Conservation (phyloP, 2,329 filamentous ascomycete species). For the Lachnellula subtilissima region DNA sequence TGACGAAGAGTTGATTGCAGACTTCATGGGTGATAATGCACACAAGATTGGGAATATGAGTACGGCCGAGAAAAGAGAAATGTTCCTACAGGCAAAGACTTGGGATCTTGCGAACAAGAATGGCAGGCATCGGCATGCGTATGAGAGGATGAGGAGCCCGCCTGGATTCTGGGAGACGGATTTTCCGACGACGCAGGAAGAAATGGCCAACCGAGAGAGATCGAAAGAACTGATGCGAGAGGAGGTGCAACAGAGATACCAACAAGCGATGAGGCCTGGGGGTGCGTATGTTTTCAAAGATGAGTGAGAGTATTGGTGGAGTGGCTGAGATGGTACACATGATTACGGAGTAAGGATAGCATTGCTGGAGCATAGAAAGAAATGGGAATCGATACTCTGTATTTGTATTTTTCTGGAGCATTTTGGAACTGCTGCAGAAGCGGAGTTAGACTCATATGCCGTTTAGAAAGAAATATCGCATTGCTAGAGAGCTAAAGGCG, state of each 20-base stretch:
- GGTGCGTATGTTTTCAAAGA: slow-evolving; percentile 81
- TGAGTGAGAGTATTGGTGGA: slow-evolving; percentile 40
- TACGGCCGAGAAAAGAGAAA: slow-evolving; percentile 54
- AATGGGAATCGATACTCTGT: neutral
- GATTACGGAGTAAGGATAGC: neutral
- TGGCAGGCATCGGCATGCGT: slow-evolving; percentile 73
- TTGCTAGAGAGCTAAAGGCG: slow-evolving; percentile 5
- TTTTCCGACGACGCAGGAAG: slow-evolving; percentile 84
- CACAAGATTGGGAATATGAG: slow-evolving; percentile 57
- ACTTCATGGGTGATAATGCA: slow-evolving; percentile 49
- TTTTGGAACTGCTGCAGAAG: neutral
- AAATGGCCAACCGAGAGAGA: slow-evolving; percentile 58
- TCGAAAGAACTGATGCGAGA: slow-evolving; percentile 59
- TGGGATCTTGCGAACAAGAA: slow-evolving; percentile 67
- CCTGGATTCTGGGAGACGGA: slow-evolving; percentile 89
- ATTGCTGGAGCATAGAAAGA: slow-evolving; percentile 1
- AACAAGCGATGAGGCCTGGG: slow-evolving; percentile 72
- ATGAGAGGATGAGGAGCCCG: slow-evolving; percentile 66
- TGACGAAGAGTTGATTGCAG: slow-evolving; percentile 49
- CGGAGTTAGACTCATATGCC: neutral
- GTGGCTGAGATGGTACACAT: neutral
- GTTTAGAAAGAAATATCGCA: slow-evolving; percentile 4
- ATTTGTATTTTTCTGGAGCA: neutral
- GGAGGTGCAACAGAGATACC: slow-evolving; percentile 66
- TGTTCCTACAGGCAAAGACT: slow-evolving; percentile 72